phyloP scores from a whole-genome alignment of 345 rosid genomes.

The Anastatica hierochuntica region DNA sequence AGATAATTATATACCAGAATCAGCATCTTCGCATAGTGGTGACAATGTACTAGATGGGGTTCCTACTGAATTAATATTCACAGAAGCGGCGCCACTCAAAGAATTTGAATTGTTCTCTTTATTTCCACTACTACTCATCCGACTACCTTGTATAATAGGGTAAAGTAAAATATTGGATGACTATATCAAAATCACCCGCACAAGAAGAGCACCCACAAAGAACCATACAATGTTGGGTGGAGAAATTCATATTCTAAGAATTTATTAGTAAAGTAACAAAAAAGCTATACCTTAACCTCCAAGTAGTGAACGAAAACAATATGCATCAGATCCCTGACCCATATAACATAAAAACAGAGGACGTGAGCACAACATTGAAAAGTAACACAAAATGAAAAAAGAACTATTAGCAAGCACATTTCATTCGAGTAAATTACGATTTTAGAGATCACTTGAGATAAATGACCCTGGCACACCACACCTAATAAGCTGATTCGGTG shows the following conservation, averaged over 20 bases:
- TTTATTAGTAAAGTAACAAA: slow-evolving; percentile 2
- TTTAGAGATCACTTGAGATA: not conserved
- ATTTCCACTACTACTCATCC: slow-evolving; percentile 36
- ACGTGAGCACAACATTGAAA: slow-evolving; percentile 4
- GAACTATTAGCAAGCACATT: slow-evolving; percentile 1
- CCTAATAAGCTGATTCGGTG: too few relatives aligned
- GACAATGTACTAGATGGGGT: slow-evolving; percentile 68
- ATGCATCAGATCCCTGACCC: slow-evolving; percentile 70
- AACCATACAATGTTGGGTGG: not conserved
- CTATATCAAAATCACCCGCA: slow-evolving; percentile 8
- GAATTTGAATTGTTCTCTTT: slow-evolving; percentile 40
- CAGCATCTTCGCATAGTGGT: slow-evolving; percentile 71
- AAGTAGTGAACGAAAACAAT: slow-evolving; percentile 93
- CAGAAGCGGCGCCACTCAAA: slow-evolving; percentile 40
- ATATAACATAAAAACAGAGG: slow-evolving; percentile 8
- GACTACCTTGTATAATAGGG: slow-evolving; percentile 44
- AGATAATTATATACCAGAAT: slow-evolving; percentile 55
- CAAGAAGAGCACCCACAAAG: not conserved
- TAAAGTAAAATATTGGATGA: not conserved
- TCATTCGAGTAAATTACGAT: not conserved
- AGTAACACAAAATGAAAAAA: slow-evolving; percentile 4
- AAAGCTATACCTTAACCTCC: slow-evolving; percentile 66
- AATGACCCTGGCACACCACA: slow-evolving; percentile 6
- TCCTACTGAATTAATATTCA: slow-evolving; percentile 51
- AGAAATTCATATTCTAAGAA: not conserved